Evolutionary conservation across 169 alveolate genomes (phyloP), one percentile per base, ranked within the genome.

Genomic region (Eimeria falciformis): DNA sequence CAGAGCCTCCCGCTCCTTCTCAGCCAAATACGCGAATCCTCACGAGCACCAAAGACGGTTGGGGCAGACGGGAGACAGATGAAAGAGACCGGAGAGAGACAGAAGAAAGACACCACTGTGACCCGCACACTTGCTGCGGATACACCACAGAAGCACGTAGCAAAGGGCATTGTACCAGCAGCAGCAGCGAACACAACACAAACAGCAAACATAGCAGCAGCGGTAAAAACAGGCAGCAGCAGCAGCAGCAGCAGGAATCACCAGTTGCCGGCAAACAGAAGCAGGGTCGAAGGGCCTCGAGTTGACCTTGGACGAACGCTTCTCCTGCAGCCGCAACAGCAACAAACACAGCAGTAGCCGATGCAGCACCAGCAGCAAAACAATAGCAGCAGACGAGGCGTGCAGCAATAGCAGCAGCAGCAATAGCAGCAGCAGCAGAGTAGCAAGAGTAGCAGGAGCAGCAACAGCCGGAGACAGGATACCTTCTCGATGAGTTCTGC

Each of bases 261-360:
- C 75, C 17, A 82, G 78, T 9, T 56, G 90, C 37, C 29, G 25
- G 78, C 90, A 53, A 2, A 53, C 75, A 40, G 25, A 37, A 37
- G 23, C 62, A 2, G 90, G 78, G 45, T 82, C 90, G 43, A 55
- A 40, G 18, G 78, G 78, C 18, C 90, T 6, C 66, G 90, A 82
- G 78, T 56, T n/a, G 96, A 96, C 81, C 29, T 79, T 94, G 92
- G 71, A 94, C 96, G 77, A 96, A 96, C 95, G 95, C n/a, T 90
- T 45, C 88, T 96, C 94, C 94, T 95, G 78, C 96, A 94, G n/a
- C 94, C 95, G 90, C 82, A 58, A 23, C 91, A n/a, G n/a, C n/a
- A n/a, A n/a, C n/a, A n/a, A n/a, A n/a, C n/a, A n/a, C n/a, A n/a
- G n/a, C 85, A 43, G 94, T 73, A 66, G 94, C 92, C 21, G 92